A percentile compares a stretch with the other conserved stretches of the same genome.
Evolutionary conservation across 176 grass and related monocot species (phyloP).

Genomic region (Panicum miliaceum): DNA sequence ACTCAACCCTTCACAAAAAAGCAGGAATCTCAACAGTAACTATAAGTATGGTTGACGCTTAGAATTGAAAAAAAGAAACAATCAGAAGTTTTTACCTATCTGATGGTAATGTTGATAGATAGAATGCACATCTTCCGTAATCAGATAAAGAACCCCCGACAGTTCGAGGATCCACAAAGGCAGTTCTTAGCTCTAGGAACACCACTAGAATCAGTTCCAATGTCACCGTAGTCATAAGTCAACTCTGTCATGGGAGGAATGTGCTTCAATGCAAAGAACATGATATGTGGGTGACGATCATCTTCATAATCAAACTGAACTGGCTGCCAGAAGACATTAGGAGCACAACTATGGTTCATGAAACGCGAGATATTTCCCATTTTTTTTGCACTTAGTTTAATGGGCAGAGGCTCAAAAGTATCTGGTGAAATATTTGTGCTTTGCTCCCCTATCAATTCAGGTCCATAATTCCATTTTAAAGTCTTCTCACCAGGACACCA

Average conservation of each 20-base stretch:
- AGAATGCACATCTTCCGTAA: constrained; percentile 34
- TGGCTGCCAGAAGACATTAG: constrained; percentile 89
- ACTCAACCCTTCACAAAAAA: not conserved
- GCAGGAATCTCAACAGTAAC: not conserved
- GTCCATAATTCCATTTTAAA: constrained; percentile 81
- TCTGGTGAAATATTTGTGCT: constrained; percentile 52
- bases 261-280: constrained; percentile 96
- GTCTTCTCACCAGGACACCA: constrained; percentile 66
- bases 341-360: constrained; percentile 90
- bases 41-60: not conserved
- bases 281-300: constrained; percentile 71
- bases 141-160: constrained; percentile 70
- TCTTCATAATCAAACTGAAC: constrained; percentile 85
- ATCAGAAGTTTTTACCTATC: constrained; percentile 26
- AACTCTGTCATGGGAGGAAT: constrained; percentile 96
- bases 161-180: constrained; percentile 73
- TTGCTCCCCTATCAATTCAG: constrained; percentile 71
- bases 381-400: constrained; percentile 85
- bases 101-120: constrained; percentile 7
- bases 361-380: constrained; percentile 80
- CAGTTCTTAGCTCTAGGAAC: constrained; percentile 65
- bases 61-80: not conserved
- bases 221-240: constrained; percentile 81
- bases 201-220: constrained; percentile 44
- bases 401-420: constrained; percentile 63